A percentile compares a stretch with the other conserved stretches of the same genome.
Evolutionary conservation across 139 green algal genomes (phyloP).

Genomic region (Micromonas commoda): DNA sequence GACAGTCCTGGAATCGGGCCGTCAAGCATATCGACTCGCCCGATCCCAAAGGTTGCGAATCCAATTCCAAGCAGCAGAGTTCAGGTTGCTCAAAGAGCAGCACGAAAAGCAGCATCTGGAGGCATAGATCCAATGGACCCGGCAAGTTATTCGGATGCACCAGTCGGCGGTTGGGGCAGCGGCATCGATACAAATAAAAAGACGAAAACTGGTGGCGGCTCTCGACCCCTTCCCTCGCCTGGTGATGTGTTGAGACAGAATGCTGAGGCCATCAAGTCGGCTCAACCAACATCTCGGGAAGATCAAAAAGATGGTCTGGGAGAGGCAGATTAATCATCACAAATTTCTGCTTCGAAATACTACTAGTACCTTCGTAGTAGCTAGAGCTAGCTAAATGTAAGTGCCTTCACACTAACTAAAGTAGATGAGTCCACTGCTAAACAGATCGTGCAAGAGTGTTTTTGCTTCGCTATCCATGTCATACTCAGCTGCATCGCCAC

Average conservation of each 20-base stretch:
- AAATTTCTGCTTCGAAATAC: no score
- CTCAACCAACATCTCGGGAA: no score
- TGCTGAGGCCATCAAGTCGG: background rate
- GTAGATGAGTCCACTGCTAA: background rate
- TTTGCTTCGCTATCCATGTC: background rate
- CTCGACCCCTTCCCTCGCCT: background rate
- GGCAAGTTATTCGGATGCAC: background rate
- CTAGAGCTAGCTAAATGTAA: no score
- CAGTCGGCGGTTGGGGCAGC: background rate
- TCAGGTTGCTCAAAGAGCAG: no score
- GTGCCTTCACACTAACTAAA: background rate
- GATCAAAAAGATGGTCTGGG: no score
- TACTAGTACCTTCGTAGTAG: no score
- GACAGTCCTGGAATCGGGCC: background rate
- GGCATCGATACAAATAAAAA: background rate
- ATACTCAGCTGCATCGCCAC: background rate
- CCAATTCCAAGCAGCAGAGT: no score
- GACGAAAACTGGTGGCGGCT: background rate
- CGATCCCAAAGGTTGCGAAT: no score
- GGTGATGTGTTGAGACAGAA: background rate
- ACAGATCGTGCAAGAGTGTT: background rate
- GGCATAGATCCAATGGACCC: conserved; percentile 10
- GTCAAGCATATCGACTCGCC: no score
- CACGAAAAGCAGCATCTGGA: background rate
- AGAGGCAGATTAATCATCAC: no score